A percentile compares a stretch with the other conserved stretches of the same genome.
phyloP scores from a whole-genome alignment of 164 flowering plant genomes.

The Cinnamomum micranthum region DNA sequence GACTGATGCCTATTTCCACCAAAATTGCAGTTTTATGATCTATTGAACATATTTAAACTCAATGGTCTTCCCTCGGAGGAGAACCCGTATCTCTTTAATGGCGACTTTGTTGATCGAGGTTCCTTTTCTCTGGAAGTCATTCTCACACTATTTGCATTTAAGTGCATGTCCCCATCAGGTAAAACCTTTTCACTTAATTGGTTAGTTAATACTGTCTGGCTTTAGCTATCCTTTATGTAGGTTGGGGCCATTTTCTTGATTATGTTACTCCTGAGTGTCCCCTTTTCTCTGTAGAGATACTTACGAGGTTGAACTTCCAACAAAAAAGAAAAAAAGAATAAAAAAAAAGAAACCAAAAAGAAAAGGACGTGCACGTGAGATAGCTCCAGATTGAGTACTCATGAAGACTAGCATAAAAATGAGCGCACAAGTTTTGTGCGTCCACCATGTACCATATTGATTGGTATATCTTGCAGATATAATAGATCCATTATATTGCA shows the following conservation, averaged over 20 bases:
- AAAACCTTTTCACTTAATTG: conserved; percentile 4
- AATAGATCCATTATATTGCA: no score
- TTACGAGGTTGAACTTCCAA: no score
- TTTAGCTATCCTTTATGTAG: background rate
- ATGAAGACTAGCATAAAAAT: no score
- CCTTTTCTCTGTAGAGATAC: background rate
- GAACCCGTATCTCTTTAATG: conserved; percentile 95
- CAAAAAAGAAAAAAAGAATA: no score
- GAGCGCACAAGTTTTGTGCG: no score
- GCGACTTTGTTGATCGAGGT: conserved; percentile 97
- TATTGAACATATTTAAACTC: conserved; percentile 90
- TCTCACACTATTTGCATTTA: conserved; percentile 91
- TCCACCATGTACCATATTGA: no score
- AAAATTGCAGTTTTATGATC: conserved; percentile 83
- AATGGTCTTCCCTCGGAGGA: conserved; percentile 98
- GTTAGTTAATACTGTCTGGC: background rate
- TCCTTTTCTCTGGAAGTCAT: conserved; percentile 96
- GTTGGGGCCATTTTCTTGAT: background rate
- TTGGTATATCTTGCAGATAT: no score
- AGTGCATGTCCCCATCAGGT: conserved; percentile 98
- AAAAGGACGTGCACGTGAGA: no score
- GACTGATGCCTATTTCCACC: conserved; percentile 8
- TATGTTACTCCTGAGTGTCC: background rate
- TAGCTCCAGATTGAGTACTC: no score
- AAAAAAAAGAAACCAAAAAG: no score